Evolutionary conservation across 345 rosid genomes (phyloP).

Genomic region (Eucalyptus marginata): DNA sequence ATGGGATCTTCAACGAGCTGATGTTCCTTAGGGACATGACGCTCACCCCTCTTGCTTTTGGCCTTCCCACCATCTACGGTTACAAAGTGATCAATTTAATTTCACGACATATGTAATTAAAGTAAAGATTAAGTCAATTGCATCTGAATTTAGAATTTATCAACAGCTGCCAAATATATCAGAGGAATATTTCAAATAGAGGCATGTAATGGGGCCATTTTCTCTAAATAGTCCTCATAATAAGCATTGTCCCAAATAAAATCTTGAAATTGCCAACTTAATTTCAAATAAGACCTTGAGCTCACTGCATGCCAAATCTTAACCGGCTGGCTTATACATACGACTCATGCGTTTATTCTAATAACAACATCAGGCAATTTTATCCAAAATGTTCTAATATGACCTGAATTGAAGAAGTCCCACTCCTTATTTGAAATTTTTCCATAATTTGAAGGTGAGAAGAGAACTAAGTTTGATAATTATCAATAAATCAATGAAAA

Average conservation of each 20-base stretch:
- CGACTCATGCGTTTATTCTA: background rate
- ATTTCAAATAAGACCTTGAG: background rate
- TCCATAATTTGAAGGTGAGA: background rate
- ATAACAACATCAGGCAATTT: background rate
- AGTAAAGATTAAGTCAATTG: background rate
- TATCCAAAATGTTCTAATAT: background rate
- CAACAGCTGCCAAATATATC: background rate
- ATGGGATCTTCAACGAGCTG: background rate
- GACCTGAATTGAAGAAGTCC: background rate
- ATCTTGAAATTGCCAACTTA: background rate
- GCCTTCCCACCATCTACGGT: background rate
- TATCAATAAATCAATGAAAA: background rate
- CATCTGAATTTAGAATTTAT: background rate
- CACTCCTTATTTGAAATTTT: background rate
- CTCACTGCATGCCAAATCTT: background rate
- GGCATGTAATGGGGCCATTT: background rate
- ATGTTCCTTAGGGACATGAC: background rate
- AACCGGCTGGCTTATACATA: background rate
- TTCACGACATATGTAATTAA: background rate
- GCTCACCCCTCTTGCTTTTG: background rate
- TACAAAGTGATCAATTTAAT: background rate
- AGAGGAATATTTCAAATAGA: background rate
- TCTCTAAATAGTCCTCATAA: background rate
- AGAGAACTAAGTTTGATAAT: background rate
- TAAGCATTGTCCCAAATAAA: background rate